Conservation (phyloP, 495 filamentous ascomycete species). For the Clohesyomyces aquaticus region DNA sequence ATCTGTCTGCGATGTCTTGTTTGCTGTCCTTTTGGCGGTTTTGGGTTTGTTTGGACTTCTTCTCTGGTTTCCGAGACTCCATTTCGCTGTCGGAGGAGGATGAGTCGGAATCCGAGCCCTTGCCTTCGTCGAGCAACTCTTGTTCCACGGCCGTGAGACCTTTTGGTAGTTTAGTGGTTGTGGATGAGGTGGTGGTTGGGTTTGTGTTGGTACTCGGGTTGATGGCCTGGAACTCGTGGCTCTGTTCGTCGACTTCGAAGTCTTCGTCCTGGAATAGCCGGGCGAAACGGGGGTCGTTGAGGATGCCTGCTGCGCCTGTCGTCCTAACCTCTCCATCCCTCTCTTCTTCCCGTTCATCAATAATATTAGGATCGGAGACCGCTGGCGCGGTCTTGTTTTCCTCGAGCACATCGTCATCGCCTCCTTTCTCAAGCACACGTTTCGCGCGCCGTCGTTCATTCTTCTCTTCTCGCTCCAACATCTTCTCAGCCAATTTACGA, state of each 20-base stretch:
- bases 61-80: conserved; percentile 45
- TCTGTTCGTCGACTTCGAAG: conserved; percentile 89
- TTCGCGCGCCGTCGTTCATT: conserved; percentile 68
- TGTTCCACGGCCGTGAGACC: conserved; percentile 71
- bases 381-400: conserved; percentile 8
- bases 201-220: conserved; percentile 79
- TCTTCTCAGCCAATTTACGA: conserved; percentile 78
- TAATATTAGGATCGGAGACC: background rate
- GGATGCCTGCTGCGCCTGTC: conserved; percentile 53
- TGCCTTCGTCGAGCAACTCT: conserved; percentile 56
- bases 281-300: conserved; percentile 83
- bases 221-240: conserved; percentile 78
- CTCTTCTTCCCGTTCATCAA: conserved; percentile 23
- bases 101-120: conserved; percentile 43
- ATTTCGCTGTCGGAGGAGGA: conserved; percentile 43
- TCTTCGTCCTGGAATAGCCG: conserved; percentile 90
- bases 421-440: conserved; percentile 60
- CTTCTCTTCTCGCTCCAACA: conserved; percentile 79
- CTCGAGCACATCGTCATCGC: conserved; percentile 51
- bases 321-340: conserved; percentile 40
- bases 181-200: too few species aligned
- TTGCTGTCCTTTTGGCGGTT: too few species aligned
- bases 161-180: too few species aligned
- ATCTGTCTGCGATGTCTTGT: conserved; percentile 31
- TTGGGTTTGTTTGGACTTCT: conserved; percentile 22